Percentiles rank a stretch among this genome's conserved stretches.
phyloP scores from a whole-genome alignment of 2,329 filamentous ascomycete species.

The Phyllosticta citribraziliensis region DNA sequence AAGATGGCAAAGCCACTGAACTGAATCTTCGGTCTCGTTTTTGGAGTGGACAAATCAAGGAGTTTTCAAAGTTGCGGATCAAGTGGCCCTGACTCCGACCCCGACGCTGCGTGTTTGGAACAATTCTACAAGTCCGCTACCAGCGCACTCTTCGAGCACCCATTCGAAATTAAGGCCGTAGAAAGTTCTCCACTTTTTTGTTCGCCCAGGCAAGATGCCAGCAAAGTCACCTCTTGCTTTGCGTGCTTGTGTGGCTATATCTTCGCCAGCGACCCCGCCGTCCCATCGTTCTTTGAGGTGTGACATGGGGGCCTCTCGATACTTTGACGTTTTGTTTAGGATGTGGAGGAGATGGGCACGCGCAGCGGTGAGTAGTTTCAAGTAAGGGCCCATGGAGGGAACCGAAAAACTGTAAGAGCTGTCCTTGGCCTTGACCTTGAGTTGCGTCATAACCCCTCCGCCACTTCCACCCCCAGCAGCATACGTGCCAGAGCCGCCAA shows the following conservation, averaged over 20 bases:
- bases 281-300: constrained; percentile 61
- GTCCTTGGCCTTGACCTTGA: not conserved
- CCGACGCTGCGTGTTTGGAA: constrained; percentile 71
- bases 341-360: constrained; percentile 52
- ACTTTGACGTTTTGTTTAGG: constrained; percentile 47
- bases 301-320: constrained; percentile 53
- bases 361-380: constrained; percentile 54
- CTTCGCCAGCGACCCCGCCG: constrained; percentile 46
- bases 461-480: constrained; percentile 48
- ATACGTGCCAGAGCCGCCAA: constrained; percentile 58
- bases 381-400: constrained; percentile 55
- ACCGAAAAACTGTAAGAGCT: constrained; percentile 43
- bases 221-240: constrained; percentile 45
- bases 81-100: constrained; percentile 42
- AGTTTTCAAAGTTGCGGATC: not conserved
- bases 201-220: constrained; percentile 50
- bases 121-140: constrained; percentile 59
- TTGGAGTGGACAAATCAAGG: not conserved
- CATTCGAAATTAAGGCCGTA: constrained; percentile 61
- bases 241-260: constrained; percentile 38
- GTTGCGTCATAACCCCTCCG: constrained; percentile 11
- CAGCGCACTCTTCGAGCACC: constrained; percentile 61
- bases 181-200: constrained; percentile 61
- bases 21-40: not conserved
- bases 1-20: not conserved